Conservation (phyloP, 176 grass and related monocot species). For the Panicum miliaceum region DNA sequence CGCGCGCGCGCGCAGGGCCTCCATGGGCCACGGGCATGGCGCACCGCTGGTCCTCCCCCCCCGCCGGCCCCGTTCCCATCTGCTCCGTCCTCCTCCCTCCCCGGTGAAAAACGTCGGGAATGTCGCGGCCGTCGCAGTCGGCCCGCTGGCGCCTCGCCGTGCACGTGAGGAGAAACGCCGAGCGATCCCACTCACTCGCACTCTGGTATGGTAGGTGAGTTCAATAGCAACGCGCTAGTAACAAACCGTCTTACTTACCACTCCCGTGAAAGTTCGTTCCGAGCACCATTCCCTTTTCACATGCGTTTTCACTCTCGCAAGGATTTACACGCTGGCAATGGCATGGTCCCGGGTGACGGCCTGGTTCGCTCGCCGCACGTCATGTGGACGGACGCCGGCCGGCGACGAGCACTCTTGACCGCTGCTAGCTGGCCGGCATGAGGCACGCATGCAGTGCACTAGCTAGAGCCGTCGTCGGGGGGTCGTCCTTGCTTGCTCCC, state of each 20-base stretch:
- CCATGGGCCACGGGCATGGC: neutral
- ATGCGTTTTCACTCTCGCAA: too few species aligned
- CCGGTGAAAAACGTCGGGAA: slow-evolving; percentile 11
- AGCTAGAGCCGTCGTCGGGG: too few species aligned
- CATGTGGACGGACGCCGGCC: neutral
- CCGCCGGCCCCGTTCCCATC: neutral
- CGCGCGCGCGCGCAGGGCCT: neutral
- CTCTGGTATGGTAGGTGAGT: neutral
- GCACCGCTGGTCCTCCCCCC: neutral
- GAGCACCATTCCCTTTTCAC: neutral
- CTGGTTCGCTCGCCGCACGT: neutral
- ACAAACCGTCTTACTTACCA: neutral
- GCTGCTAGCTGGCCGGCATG: neutral
- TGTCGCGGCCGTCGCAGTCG: neutral
- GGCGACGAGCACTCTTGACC: too few species aligned
- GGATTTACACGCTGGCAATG: too few species aligned
- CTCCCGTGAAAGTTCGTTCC: neutral
- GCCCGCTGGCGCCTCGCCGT: neutral
- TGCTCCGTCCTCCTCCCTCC: neutral
- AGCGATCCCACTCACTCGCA: neutral
- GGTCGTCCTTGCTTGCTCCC: neutral
- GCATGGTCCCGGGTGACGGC: neutral
- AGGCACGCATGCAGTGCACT: neutral
- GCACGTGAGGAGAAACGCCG: neutral
- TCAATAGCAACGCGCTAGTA: neutral